Evolutionary conservation across 2,329 filamentous ascomycete species (phyloP), one percentile per base, ranked within the genome.

Genomic region (Lasiodiplodia citricola): DNA sequence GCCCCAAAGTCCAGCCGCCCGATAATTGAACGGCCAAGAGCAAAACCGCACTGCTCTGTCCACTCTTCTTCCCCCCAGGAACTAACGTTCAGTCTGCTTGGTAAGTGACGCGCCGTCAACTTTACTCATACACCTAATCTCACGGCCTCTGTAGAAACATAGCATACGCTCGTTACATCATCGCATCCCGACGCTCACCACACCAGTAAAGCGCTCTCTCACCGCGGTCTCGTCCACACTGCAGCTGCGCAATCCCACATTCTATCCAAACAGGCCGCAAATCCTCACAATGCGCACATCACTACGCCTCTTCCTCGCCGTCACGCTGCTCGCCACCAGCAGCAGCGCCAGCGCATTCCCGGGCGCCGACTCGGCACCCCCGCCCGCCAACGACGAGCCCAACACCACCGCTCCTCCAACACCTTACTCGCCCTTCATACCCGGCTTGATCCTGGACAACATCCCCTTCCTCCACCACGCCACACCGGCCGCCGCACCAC

Each of bases 1-100:
- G 60, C 60, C 60, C 47, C 60, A 64, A 52, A 37, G 23, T 37
- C 60, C 60, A 64, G 60, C 60, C 60, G 60, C 60, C 60, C 47
- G 47, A 64, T 64, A 64, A 64, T 64, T 64, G 28, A 60, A n/a
- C 37, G 3, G 50, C 58, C 58, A 21, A 21, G 25, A 50, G 47
- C 44, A 64, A 51, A 64, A 52, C 28, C 28, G 35, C 25, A n/a
- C 44, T 38, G 31, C 10, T 13, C 47, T 11, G 23, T 31, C 35
- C 28, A 14, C n/a, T 38, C 16, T 10, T 5, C 38, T 21, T 18
- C 21, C 28, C 44, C 56, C 41, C 21, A 50, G 18, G 10, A n/a
- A 47, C 55, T 41, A 11, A 37, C 55, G 35, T 11, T 16, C 58
- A 14, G 28, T 8, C 35, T 21, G 14, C 44, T 25, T 63, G 44